Conservation (phyloP, 768 basidiomycete species). For the Lentinus brumalis region DNA sequence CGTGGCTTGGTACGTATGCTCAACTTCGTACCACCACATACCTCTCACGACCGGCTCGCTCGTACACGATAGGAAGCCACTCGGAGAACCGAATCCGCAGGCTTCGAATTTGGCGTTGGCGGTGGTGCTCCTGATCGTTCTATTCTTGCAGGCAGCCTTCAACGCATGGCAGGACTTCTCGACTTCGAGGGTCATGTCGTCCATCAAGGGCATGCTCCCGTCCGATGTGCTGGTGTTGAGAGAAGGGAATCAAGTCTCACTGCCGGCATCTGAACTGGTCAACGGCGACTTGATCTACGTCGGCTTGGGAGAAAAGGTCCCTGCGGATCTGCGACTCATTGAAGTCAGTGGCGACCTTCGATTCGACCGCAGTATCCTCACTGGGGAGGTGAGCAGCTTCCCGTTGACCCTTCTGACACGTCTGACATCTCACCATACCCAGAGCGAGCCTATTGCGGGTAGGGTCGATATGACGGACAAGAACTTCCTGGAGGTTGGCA, state of each 20-base stretch:
- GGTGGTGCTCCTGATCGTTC: conserved; percentile 50
- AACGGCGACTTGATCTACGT: conserved; percentile 66
- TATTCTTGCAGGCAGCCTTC: conserved; percentile 45
- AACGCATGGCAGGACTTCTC: conserved; percentile 62
- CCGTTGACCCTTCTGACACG: not conserved
- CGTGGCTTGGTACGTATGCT: conserved; percentile 44
- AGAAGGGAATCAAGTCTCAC: conserved; percentile 33
- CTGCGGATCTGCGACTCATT: conserved; percentile 65
- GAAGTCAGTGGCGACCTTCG: conserved; percentile 52
- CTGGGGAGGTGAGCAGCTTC: conserved; percentile 41
- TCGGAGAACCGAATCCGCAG: conserved; percentile 55
- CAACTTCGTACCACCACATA: not conserved
- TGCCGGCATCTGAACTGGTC: conserved; percentile 46
- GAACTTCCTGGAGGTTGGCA: conserved; percentile 32
- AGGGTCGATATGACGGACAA: conserved; percentile 37
- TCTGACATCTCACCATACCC: not conserved
- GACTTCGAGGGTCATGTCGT: conserved; percentile 56
- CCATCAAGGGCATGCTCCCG: conserved; percentile 64
- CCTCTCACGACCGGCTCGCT: not conserved
- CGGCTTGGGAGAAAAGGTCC: conserved; percentile 63
- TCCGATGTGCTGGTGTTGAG: conserved; percentile 61
- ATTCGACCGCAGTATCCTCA: conserved; percentile 63
- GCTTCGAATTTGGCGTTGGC: conserved; percentile 60
- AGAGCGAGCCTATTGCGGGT: conserved; percentile 36
- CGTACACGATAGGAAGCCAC: conserved; percentile 47